These are phyloP conservation scores for Akanthomyces lecanii DNA, from an alignment of 2,329 filamentous ascomycete species.

Conservation along the genomic window DNA sequence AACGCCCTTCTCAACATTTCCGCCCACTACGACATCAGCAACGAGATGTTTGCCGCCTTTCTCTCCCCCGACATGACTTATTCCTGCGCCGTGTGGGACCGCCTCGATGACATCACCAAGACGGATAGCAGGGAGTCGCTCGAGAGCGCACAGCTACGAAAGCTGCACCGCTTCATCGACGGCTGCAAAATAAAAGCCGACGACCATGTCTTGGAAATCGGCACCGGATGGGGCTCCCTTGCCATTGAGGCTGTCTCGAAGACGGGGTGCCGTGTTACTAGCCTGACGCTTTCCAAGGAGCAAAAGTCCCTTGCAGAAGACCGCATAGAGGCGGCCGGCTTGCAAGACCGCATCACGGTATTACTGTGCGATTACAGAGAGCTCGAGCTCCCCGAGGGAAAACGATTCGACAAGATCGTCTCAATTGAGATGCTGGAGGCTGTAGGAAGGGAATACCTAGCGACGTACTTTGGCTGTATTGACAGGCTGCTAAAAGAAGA, in stretches of 20 bases:
- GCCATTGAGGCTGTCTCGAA: conserved; percentile 63
- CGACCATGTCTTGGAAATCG: conserved; percentile 71
- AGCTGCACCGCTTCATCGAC: conserved; percentile 61
- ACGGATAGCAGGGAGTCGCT: conserved; percentile 50
- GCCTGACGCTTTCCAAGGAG: conserved; percentile 62
- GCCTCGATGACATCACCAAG: conserved; percentile 22
- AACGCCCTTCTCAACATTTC: conserved; percentile 62
- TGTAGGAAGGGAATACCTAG: conserved; percentile 63
- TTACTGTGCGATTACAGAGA: conserved; percentile 65
- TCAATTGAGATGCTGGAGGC: conserved; percentile 77
- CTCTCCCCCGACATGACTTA: conserved; percentile 74
- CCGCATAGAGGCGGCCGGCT: conserved; percentile 57
- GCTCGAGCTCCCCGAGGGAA: conserved; percentile 38
- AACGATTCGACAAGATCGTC: conserved; percentile 62
- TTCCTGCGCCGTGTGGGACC: conserved; percentile 62
- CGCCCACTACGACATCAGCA: conserved; percentile 72
- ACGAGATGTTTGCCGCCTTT: conserved; percentile 72
- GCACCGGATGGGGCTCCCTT: conserved; percentile 71
- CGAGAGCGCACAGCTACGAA: conserved; percentile 63
- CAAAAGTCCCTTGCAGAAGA: conserved; percentile 65
- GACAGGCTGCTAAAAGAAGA: conserved; percentile 60
- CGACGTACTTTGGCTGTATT: conserved; percentile 63
- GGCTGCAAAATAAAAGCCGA: conserved; percentile 58
- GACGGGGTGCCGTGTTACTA: conserved; percentile 66
- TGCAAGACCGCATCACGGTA: conserved; percentile 59